Conservation (phyloP, 306 rosid species). For the Albizia julibrissin region DNA sequence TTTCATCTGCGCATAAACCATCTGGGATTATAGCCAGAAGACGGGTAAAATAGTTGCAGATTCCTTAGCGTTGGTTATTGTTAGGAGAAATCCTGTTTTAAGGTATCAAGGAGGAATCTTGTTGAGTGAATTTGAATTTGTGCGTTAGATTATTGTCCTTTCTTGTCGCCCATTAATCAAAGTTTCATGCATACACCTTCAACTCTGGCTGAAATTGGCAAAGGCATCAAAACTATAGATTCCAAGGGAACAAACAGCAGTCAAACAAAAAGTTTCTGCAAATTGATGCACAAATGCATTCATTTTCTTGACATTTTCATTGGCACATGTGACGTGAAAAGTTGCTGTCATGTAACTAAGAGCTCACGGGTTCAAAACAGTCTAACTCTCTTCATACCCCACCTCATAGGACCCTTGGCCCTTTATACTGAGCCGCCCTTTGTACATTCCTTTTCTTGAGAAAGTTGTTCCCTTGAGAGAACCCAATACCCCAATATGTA, state of each 20-base stretch:
- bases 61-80: constrained; percentile 2
- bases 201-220: constrained; percentile 15
- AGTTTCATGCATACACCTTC: neutral
- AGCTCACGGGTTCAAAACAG: too few species aligned
- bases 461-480: neutral
- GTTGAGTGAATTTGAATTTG: constrained; percentile 22
- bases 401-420: too few species aligned
- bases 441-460: neutral
- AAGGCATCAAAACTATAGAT: neutral
- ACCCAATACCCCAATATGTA: constrained; percentile 2
- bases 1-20: neutral
- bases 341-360: too few species aligned
- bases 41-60: neutral
- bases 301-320: neutral
- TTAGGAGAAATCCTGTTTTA: constrained; percentile 1
- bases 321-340: too few species aligned
- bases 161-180: constrained; percentile 24
- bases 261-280: neutral
- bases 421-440: too few species aligned
- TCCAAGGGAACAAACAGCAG: too few species aligned
- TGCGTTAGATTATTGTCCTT: constrained; percentile 18
- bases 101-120: constrained; percentile 24
- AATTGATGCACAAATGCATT: neutral
- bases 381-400: too few species aligned
- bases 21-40: neutral